Evolutionary conservation across 257 asterid genomes (phyloP), one percentile per base, ranked within the genome.

Genomic region (Solanum paucissectum): DNA sequence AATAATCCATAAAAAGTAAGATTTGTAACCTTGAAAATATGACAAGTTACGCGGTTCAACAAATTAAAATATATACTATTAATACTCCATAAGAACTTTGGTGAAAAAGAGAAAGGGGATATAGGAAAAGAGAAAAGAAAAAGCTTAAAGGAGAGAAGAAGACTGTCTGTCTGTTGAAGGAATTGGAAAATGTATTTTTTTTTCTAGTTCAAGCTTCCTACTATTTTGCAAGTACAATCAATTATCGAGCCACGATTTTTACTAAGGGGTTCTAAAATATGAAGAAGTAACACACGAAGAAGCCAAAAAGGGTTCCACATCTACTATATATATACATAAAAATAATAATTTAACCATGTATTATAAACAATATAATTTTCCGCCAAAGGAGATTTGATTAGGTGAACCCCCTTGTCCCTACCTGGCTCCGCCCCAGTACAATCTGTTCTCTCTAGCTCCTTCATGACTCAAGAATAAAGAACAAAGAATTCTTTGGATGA

Each of bases 91-190:
- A 84, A 82, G 88, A 88, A 84, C 92, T 95, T 94, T 91, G 83
- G 90, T 27, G 87, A 88, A 92, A 94, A 91, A 93, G 88, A 90
- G 84, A 89, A 91, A 90, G 72, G 84, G 42, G 23, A 72, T 33
- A 85, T 27, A 83, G 38, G 33, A 77, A 88, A 92, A 89, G 88
- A 87, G 89, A 90, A 90, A 91, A 90, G 87, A 89, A 88, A 83
- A 87, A 85, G 62, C 86, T 91, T 91, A 89, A 92, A 93, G 91
- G 93, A 92, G 91, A 90, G 87, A 77, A 68, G 90, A 77, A 87
- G 93, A 92, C 94, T 90, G 89, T 60, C 89, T 94, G 98, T 94
- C 93, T 94, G 92, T 92, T 93, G 94, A 94, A 93, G 94, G 94
- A 92, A 89, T 92, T 91, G 95, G 94, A 92, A 94, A 93, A 81